Evolutionary conservation across 495 filamentous ascomycete genomes (phyloP), one percentile per base, ranked within the genome.

Genomic region (Aspergillus nanangensis): DNA sequence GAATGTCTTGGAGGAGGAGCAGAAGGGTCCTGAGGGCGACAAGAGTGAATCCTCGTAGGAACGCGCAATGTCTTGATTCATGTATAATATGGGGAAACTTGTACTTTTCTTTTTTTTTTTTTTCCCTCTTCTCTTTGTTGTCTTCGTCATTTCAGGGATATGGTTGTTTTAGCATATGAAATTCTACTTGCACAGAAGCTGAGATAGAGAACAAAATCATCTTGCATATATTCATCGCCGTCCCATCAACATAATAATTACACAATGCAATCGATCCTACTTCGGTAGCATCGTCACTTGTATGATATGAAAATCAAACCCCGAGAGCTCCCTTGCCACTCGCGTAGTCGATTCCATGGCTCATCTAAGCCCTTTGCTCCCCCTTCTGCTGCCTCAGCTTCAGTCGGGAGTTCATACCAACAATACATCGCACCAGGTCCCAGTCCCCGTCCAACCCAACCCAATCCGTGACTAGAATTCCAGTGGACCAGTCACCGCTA

Each of bases 391-490:
- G 55, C 48, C 65, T 72, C 60, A 84, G 60, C 57, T 82, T 75
- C 58, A 94, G 61, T 55, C 76, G 86, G 15, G 81, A 80, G 61
- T 98, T 98, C 88, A 93, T 90, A 13, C 88, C 90, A 5, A 96
- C 85, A 57, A 96, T 83, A 63, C 87, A 84, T 54, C 87, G 80
- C 32, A 94, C 83, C 14, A 97, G 70, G 66, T 96, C 91, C 94
- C 94, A 98, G 67, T 98, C 88, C 0, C 88, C 93, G 50, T 85
- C 74, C 38, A 82, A 66, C 1, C 93, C 93, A 49, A 96, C 91
- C 88, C 86, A 96, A 63, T 98, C 93, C 38, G 83, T 90, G 22
- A 97, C 87, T 20, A 97, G 82, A 44, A 97, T 81, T 18, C 94
- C 93, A n/a, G 91, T 95, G 9, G 79, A 78, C 37, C 85, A 90